These are phyloP conservation scores for Coemansia sp. DNA, from an alignment of 192 early-diverging fungal species.

Conservation along the genomic window DNA sequence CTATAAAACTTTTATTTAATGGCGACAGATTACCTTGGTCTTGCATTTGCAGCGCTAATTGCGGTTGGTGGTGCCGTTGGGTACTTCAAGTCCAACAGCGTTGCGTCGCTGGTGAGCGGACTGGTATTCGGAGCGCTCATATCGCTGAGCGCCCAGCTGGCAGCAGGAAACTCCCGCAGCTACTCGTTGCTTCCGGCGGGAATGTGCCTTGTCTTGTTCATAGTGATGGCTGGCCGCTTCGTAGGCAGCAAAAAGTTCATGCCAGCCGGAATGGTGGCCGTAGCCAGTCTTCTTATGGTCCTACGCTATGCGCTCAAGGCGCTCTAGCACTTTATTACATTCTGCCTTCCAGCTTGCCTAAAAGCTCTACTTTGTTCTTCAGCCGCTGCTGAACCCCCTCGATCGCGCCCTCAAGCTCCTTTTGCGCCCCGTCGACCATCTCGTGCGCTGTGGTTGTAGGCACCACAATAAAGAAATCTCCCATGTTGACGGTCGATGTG, in stretches of 20 bases:
- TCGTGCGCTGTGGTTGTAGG: conserved; percentile 28
- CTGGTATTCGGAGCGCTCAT: conserved; percentile 41
- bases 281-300: conserved; percentile 30
- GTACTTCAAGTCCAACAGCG: conserved; percentile 38
- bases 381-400: conserved; percentile 39
- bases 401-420: conserved; percentile 41
- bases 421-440: conserved; percentile 41
- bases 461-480: conserved; percentile 49
- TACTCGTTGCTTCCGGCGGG: conserved; percentile 26
- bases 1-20: conserved; percentile 8
- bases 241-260: conserved; percentile 44
- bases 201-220: conserved; percentile 27
- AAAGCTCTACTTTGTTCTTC: conserved; percentile 25
- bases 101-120: conserved; percentile 38
- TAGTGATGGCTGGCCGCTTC: conserved; percentile 44
- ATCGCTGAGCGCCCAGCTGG: conserved; percentile 30
- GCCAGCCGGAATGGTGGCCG: conserved; percentile 44
- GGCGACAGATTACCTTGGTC: conserved; percentile 24
- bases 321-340: conserved; percentile 3
- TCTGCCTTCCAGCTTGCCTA: conserved; percentile 31
- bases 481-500: conserved; percentile 46
- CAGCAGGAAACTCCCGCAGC: conserved; percentile 13
- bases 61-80: conserved; percentile 39
- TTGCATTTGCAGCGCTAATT: conserved; percentile 32
- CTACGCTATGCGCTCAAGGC: conserved; percentile 24